These are phyloP conservation scores for Lachancea thermotolerans DNA, from an alignment of 805 yeast species.

Conservation along the genomic window DNA sequence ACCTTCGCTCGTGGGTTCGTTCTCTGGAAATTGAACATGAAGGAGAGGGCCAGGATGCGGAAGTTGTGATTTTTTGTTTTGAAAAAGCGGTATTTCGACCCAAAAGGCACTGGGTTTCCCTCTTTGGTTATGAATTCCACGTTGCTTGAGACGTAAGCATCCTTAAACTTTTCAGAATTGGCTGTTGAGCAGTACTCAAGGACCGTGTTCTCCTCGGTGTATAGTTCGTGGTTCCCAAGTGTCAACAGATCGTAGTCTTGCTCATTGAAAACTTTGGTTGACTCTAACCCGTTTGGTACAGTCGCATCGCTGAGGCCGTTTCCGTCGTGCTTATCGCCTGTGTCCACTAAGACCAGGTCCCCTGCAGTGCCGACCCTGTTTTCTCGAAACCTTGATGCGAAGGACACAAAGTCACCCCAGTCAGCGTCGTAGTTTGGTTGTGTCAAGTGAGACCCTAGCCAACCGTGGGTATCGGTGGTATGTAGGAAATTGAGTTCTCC, in stretches of 20 bases:
- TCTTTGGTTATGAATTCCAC: constrained; percentile 48
- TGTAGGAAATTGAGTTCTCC: constrained; percentile 80
- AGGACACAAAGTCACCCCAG: constrained; percentile 88
- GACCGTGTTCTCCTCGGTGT: constrained; percentile 53
- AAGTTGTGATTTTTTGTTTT: constrained; percentile 46
- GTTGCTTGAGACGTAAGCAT: constrained; percentile 63
- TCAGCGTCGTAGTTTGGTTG: constrained; percentile 75
- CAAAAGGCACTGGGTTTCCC: constrained; percentile 53
- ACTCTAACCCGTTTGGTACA: constrained; percentile 56
- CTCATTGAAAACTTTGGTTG: constrained; percentile 56
- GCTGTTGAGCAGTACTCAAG: constrained; percentile 61
- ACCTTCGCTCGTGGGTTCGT: constrained; percentile 58
- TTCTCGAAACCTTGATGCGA: constrained; percentile 44
- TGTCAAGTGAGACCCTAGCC: constrained; percentile 85
- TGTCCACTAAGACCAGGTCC: constrained; percentile 72
- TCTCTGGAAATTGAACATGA: constrained; percentile 67
- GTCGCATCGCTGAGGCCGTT: constrained; percentile 85
- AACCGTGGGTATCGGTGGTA: constrained; percentile 96
- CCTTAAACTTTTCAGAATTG: constrained; percentile 44
- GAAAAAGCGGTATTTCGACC: constrained; percentile 59
- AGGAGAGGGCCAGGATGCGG: constrained; percentile 64
- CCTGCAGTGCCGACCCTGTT: constrained; percentile 31
- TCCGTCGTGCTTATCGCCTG: constrained; percentile 94
- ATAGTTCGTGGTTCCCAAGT: constrained; percentile 88
- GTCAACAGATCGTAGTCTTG: constrained; percentile 73